Evolutionary conservation across 106 monocot genomes (phyloP).

Genomic region (Dendrobium officinale): DNA sequence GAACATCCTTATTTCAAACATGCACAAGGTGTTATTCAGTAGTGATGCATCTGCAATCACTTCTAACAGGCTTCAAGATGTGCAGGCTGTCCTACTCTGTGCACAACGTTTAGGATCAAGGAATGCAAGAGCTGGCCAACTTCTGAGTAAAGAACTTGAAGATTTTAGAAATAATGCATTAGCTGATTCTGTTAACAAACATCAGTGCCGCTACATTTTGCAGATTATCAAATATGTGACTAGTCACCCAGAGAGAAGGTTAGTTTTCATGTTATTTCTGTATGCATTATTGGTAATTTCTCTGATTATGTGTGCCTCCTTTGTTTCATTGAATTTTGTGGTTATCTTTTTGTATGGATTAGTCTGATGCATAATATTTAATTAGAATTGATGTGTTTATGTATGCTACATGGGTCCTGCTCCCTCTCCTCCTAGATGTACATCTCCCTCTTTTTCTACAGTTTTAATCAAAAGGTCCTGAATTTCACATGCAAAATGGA

Average conservation of each 20-base stretch:
- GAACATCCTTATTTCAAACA: slow-evolving; percentile 81
- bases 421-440: not conserved
- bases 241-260: slow-evolving; percentile 74
- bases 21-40: slow-evolving; percentile 84
- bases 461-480: no score
- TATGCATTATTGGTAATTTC: not conserved
- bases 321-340: not conserved
- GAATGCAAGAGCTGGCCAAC: slow-evolving; percentile 80
- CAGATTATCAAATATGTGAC: slow-evolving; percentile 86
- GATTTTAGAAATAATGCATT: slow-evolving; percentile 65
- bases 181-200: slow-evolving; percentile 91
- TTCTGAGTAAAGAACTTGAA: slow-evolving; percentile 92
- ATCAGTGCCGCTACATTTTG: slow-evolving; percentile 89
- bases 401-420: not conserved
- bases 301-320: not conserved
- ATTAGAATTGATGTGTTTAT: not conserved
- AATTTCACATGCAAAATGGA: not conserved
- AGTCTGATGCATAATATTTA: not conserved
- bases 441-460: not conserved
- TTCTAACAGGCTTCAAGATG: slow-evolving; percentile 91
- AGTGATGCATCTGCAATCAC: slow-evolving; percentile 63
- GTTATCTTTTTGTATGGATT: not conserved
- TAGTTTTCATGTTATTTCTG: slow-evolving; percentile 7
- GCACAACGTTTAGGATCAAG: slow-evolving; percentile 72
- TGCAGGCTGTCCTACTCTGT: slow-evolving; percentile 81